Evolutionary conservation across 176 grass and related monocot genomes (phyloP), one percentile per base, ranked within the genome.

Genomic region (Oryza rufipogon): DNA sequence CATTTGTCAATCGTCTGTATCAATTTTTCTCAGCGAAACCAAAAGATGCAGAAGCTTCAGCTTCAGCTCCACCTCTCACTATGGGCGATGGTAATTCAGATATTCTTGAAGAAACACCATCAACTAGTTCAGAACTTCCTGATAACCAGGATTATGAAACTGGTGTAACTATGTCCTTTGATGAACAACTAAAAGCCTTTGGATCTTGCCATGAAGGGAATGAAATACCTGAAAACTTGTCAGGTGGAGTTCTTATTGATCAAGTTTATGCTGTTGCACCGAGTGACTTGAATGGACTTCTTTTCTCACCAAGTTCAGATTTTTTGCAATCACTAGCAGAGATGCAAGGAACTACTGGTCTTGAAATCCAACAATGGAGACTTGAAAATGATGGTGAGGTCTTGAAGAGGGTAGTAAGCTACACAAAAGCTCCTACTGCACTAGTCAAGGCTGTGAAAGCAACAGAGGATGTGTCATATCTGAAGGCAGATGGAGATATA

Each of bases 371-470:
- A 76, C 88, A 86, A 2, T 99, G 96, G 93, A 92, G 78, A 80
- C 87, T 80, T 36, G 91, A 91, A 91, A 89, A 87, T 88, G 84
- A 90, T 7, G 93, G 84, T 41, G 87, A 94, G 60, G 82, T 74
- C 74, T 84, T 94, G 74, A 96, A 83, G 86, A 92, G 96, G 82
- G 76, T 93, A 45, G 83, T 96, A 26, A 94, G 74, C 79, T 99
- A 94, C 81, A 99, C 88, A 76, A 99, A 90, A 74, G 91, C 96
- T 69, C 87, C 96, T 48, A 88, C 93, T 54, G 95, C 92, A 89
- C 82, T 99, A 28, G 78, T 99, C 60, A 99, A 99, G 71, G 89
- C 96, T 9, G 96, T 98, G 73, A 93, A 90, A 81, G 96, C 91
- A 58, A 95, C 91, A 23, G 96, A 98, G 75, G 96, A 98, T 33